Base-by-base conservation (phyloP, 2,329 filamentous ascomycete species). In the Aspergillus brasiliensis region DNA sequence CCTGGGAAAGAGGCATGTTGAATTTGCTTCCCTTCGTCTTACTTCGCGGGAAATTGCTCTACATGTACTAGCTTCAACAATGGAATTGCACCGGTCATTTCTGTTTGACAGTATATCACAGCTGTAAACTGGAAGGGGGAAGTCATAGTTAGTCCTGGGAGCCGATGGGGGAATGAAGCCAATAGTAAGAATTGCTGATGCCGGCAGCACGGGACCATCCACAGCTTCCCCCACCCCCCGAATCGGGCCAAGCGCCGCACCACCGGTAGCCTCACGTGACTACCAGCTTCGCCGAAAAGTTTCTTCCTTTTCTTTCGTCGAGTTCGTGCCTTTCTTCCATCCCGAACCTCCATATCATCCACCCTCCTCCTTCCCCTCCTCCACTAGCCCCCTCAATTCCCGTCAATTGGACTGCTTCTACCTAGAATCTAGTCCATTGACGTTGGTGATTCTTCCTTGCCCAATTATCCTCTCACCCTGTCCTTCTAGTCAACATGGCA, bases 401-500 rank as follows among this genome's bases (percentile, higher is more conserved):
- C 53, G 62, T 51, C 66, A 66, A 68, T 72, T 67, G 62, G 38
- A 27, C 40, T 28, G 55, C 40, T 5, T 51, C 28, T 51, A 17
- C 34, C 47, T 52, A 10, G 38, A 37, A 21, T 47, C 42, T 47
- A 51, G 62, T 56, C 25, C 23, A n/a, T 49, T 49, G 46, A 19
- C 46, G n/a, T 49, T 25, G 3, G 25, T 8, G 8, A 8, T 17
- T 15, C 46, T 19, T 17, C 17, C 46, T 19, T 17, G 5, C 11
- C 8, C 25, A 10, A n/a, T 23, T 13, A 28, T 8, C 46, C 46
- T n/a, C 25, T 27, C 15, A 17, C 10, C 8, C 46, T 11, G 1
- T 25, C 27, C 15, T 8, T 25, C 15, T 17, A 19, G 10, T 2
- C 58, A 57, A 21, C 48, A 78, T 78, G 76, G 72, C 76, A 65